Conservation (phyloP, 495 filamentous ascomycete species). For the Ascodesmis nigricans region DNA sequence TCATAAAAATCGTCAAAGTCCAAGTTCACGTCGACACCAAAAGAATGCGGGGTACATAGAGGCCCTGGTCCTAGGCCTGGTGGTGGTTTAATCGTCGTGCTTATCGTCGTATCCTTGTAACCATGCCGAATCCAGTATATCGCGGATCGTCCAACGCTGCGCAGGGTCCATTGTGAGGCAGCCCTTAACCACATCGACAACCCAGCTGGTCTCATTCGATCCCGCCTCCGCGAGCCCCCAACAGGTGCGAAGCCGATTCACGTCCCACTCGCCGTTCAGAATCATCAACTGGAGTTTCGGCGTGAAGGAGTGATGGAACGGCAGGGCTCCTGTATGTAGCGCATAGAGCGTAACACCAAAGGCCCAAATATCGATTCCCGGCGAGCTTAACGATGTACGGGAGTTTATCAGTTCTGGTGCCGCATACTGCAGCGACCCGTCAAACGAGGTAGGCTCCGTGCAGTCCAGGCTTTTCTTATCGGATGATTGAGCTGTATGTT, state of each 20-base stretch:
- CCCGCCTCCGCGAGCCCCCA: conserved; percentile 15
- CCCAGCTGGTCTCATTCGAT: conserved; percentile 21
- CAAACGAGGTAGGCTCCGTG: conserved; percentile 1
- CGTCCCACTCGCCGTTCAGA: conserved; percentile 37
- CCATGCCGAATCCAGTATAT: conserved; percentile 36
- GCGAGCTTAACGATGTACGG: conserved; percentile 1
- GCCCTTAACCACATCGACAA: conserved; percentile 30
- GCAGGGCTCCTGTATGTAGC: conserved; percentile 41
- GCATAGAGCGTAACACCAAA: conserved; percentile 46
- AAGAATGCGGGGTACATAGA: too few species aligned
- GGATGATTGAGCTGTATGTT: conserved; percentile 20
- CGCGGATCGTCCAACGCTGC: conserved; percentile 32
- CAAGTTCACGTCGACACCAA: too few species aligned
- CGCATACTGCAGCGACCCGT: conserved; percentile 17
- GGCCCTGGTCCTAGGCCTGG: too few species aligned
- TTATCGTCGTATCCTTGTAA: conserved; percentile 26
- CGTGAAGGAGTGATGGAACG: conserved; percentile 40
- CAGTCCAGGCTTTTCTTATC: conserved; percentile 22
- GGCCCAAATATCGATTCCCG: conserved; percentile 48
- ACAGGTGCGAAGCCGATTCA: conserved; percentile 25
- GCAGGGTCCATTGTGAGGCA: conserved; percentile 32
- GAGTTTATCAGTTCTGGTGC: conserved; percentile 11
- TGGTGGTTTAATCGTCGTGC: too few species aligned
- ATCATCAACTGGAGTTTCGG: conserved; percentile 40
- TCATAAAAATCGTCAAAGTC: too few species aligned